These are phyloP conservation scores for Fimicolochytrium jonesii DNA, from an alignment of 192 early-diverging fungal genomes.

Conservation along the genomic window DNA sequence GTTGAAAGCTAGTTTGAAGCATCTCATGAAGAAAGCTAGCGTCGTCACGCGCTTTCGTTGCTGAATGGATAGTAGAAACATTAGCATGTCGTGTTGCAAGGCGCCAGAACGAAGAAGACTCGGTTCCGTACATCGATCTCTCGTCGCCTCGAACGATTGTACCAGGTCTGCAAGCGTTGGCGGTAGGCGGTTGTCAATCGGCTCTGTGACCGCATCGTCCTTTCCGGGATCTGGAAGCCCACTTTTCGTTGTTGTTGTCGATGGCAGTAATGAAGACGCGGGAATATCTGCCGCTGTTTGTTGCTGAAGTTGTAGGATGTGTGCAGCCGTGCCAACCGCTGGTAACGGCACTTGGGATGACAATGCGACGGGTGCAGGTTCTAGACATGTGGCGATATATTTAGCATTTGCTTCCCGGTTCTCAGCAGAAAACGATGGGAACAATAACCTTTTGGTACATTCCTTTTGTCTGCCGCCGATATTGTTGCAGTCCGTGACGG, in stretches of 20 bases:
- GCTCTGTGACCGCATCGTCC: slow-evolving; percentile 24
- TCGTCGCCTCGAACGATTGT: slow-evolving; percentile 60
- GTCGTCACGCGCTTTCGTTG: slow-evolving; percentile 37
- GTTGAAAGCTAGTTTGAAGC: slow-evolving; percentile 80
- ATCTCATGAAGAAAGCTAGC: slow-evolving; percentile 55
- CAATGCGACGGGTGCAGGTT: neutral
- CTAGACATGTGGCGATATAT: too few relatives aligned
- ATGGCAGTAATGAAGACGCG: neutral
- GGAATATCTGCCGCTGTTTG: neutral
- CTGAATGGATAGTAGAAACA: too few relatives aligned
- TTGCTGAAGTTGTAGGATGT: too few relatives aligned
- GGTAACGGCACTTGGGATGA: neutral
- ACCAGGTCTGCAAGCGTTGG: slow-evolving; percentile 66
- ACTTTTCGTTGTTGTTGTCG: neutral
- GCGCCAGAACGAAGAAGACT: neutral
- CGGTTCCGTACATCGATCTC: slow-evolving; percentile 47
- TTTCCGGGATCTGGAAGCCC: slow-evolving; percentile 13
- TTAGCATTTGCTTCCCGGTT: too few relatives aligned
- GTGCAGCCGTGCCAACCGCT: too few relatives aligned
- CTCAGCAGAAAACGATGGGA: too few relatives aligned
- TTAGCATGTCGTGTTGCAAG: too few relatives aligned
- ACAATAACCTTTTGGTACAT: slow-evolving; percentile 15
- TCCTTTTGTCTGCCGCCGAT: slow-evolving; percentile 12
- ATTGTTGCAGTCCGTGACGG: neutral
- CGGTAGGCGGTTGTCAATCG: slow-evolving; percentile 51